Evolutionary conservation across 305 asterid genomes (phyloP).

Genomic region (Fraxinus sp.): DNA sequence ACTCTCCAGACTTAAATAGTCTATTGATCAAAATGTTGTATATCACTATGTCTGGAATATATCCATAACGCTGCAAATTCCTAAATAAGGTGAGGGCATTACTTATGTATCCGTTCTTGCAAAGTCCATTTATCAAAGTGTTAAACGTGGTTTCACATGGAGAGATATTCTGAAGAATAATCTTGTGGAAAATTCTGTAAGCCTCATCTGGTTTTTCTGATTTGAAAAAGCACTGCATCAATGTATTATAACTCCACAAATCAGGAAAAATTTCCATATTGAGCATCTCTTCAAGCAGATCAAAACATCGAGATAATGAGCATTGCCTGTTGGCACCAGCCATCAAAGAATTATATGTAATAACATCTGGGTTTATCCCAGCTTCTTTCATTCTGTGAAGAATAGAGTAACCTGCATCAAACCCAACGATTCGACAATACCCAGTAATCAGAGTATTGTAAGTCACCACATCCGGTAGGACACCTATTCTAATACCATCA

Average conservation of each 20-base stretch:
- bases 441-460: conserved; percentile 77
- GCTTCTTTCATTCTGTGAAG: conserved; percentile 74
- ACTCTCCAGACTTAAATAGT: conserved; percentile 50
- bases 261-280: conserved; percentile 58
- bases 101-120: conserved; percentile 50
- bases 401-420: conserved; percentile 65
- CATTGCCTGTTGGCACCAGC: conserved; percentile 62
- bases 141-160: conserved; percentile 63
- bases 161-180: conserved; percentile 42
- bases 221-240: conserved; percentile 76
- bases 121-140: conserved; percentile 74
- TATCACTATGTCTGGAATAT: conserved; percentile 56
- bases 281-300: conserved; percentile 75
- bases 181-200: conserved; percentile 56
- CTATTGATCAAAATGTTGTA: conserved; percentile 75
- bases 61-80: conserved; percentile 51
- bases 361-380: conserved; percentile 60
- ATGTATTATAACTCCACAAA: conserved; percentile 76
- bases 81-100: conserved; percentile 68
- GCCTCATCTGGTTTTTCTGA: conserved; percentile 72
- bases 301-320: conserved; percentile 45
- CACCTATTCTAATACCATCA: conserved; percentile 76
- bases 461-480: conserved; percentile 71
- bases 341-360: conserved; percentile 81
- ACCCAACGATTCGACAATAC: conserved; percentile 60